phyloP scores from a whole-genome alignment of 2,329 filamentous ascomycete species.

The Aspergillus alliaceus region DNA sequence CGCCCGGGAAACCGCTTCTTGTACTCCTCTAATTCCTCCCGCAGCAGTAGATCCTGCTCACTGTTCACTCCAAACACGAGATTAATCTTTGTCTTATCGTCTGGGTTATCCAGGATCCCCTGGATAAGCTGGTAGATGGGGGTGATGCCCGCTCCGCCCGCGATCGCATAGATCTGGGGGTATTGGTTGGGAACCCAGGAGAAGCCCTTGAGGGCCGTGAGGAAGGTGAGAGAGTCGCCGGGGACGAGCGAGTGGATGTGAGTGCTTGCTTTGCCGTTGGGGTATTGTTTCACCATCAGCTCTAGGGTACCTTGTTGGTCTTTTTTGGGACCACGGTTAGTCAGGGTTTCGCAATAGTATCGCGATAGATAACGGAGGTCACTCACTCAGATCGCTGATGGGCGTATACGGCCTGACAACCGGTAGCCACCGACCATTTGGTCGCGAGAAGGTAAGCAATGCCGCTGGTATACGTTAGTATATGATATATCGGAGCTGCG shows the following conservation, averaged over 20 bases:
- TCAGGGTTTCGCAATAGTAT: no score
- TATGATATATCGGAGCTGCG: neutral
- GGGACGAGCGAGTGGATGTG: slow-evolving; percentile 67
- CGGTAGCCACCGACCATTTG: slow-evolving; percentile 58
- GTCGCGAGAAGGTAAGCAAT: slow-evolving; percentile 61
- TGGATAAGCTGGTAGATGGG: slow-evolving; percentile 66
- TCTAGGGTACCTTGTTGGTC: slow-evolving; percentile 61
- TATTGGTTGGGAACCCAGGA: slow-evolving; percentile 52
- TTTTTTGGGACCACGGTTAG: slow-evolving; percentile 23
- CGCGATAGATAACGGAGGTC: slow-evolving; percentile 1
- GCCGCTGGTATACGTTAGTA: slow-evolving; percentile 33
- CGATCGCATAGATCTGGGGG: slow-evolving; percentile 63
- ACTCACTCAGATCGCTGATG: slow-evolving; percentile 52
- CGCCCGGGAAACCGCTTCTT: slow-evolving; percentile 53
- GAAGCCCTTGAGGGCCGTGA: slow-evolving; percentile 55
- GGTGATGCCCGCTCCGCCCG: slow-evolving; percentile 72
- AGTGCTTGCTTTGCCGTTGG: slow-evolving; percentile 62
- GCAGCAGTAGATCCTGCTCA: slow-evolving; percentile 61
- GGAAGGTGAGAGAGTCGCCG: slow-evolving; percentile 61
- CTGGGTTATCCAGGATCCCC: slow-evolving; percentile 61
- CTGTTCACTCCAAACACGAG: slow-evolving; percentile 68
- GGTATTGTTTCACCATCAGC: slow-evolving; percentile 68
- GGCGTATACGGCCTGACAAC: slow-evolving; percentile 68
- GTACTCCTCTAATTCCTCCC: slow-evolving; percentile 55
- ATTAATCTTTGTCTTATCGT: slow-evolving; percentile 62